Percentiles rank a stretch among this genome's conserved stretches.
These are phyloP conservation scores for Thermomucor indicae-seudaticae DNA, from an alignment of 371 early-diverging fungal genomes.

Conservation along the genomic window DNA sequence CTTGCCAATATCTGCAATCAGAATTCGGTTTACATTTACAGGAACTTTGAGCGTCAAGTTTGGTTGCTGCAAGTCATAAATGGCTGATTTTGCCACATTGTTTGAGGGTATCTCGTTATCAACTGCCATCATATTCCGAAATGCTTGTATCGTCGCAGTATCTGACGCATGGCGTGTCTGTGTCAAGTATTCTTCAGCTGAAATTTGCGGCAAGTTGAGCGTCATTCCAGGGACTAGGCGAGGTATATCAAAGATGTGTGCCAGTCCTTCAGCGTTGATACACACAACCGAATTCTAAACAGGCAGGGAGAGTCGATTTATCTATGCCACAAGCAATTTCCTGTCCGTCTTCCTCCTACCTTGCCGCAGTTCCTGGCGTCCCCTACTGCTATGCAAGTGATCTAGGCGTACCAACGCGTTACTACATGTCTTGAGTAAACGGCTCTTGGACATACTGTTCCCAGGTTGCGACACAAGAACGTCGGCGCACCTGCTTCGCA, in stretches of 20 bases:
- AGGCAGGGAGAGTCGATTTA: background rate
- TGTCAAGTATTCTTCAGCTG: constrained; percentile 31
- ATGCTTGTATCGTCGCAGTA: constrained; percentile 35
- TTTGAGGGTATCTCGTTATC: background rate
- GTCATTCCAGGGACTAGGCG: background rate
- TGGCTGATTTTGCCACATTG: background rate
- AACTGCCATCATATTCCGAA: constrained; percentile 26
- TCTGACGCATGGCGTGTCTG: constrained; percentile 39
- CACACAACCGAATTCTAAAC: constrained; percentile 55
- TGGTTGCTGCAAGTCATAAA: constrained; percentile 51
- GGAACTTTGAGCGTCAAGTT: constrained; percentile 72
- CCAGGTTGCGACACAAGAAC: constrained; percentile 54
- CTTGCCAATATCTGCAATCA: constrained; percentile 72
- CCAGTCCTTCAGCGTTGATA: constrained; percentile 65
- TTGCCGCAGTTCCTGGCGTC: constrained; percentile 62
- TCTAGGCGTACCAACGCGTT: constrained; percentile 22
- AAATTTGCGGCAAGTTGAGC: constrained; percentile 4
- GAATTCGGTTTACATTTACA: constrained; percentile 72
- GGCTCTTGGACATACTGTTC: constrained; percentile 44
- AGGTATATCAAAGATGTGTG: constrained; percentile 62
- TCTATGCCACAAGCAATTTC: too few species aligned
- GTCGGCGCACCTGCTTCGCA: constrained; percentile 49
- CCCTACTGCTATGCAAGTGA: constrained; percentile 66
- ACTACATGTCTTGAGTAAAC: background rate
- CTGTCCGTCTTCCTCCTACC: constrained; percentile 15